A percentile compares a stretch with the other conserved stretches of the same genome.
Conservation (phyloP, 148 eudicot genomes). For the Cornus controversa region DNA sequence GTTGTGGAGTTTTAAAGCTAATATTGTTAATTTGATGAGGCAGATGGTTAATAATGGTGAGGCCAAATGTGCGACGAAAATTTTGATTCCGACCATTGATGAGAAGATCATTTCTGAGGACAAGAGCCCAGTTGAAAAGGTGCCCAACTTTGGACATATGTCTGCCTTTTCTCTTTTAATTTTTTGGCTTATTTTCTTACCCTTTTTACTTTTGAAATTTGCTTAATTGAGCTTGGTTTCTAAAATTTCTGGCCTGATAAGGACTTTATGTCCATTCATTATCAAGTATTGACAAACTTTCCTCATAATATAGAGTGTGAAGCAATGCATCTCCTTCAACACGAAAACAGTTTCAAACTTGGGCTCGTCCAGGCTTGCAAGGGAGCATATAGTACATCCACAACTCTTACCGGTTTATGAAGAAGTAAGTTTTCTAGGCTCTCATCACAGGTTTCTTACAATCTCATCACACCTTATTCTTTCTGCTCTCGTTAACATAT, state of each 20-base stretch:
- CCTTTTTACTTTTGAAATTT: neutral
- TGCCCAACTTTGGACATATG: conserved; percentile 11
- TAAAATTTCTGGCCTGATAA: neutral
- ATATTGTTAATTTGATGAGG: conserved; percentile 11
- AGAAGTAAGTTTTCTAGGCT: conserved; percentile 35
- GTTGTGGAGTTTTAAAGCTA: neutral
- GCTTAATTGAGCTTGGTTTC: neutral
- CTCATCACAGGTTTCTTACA: neutral
- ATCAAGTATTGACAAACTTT: neutral
- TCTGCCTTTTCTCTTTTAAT: conserved; percentile 8
- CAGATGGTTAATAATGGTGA: conserved; percentile 92
- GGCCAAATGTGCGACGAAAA: conserved; percentile 60
- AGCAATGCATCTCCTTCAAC: conserved; percentile 20
- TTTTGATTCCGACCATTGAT: conserved; percentile 40
- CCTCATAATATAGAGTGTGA: conserved; percentile 13
- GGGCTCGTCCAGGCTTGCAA: conserved; percentile 5
- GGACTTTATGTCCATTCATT: neutral
- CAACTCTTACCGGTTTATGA: conserved; percentile 28
- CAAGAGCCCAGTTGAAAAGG: conserved; percentile 37
- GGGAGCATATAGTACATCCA: conserved; percentile 16
- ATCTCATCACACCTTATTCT: neutral
- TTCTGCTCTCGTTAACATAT: neutral
- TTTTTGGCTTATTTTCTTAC: neutral
- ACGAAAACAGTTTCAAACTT: conserved; percentile 7
- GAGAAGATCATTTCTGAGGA: conserved; percentile 68